Conservation (phyloP, 2,329 filamentous ascomycete genomes). For the Nannizzia gypsea region DNA sequence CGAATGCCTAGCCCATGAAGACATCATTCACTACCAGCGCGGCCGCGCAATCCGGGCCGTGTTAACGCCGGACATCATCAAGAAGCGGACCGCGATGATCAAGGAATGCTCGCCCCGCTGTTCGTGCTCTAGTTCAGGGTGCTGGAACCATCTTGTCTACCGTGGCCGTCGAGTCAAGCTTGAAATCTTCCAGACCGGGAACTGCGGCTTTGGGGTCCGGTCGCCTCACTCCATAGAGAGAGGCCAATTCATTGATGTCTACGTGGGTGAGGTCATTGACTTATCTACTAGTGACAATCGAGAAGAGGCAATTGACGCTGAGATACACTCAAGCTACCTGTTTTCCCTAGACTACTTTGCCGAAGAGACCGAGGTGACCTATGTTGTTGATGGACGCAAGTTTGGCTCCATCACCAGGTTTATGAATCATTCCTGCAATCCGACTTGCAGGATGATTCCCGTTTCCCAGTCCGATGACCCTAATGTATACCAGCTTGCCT, state of each 20-base stretch:
- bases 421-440: constrained; percentile 39
- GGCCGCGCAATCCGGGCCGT: constrained; percentile 18
- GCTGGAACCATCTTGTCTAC: constrained; percentile 34
- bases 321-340: constrained; percentile 29
- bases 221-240: constrained; percentile 27
- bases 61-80: constrained; percentile 22
- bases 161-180: constrained; percentile 29
- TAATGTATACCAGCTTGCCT: constrained; percentile 36
- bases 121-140: constrained; percentile 21
- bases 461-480: constrained; percentile 32
- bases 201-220: constrained; percentile 33
- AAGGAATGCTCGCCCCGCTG: constrained; percentile 33
- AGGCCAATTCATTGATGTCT: constrained; percentile 37
- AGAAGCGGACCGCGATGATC: constrained; percentile 25
- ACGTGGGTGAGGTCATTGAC: constrained; percentile 36
- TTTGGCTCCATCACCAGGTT: constrained; percentile 35
- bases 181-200: constrained; percentile 33
- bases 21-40: constrained; percentile 23
- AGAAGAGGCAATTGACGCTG: constrained; percentile 22
- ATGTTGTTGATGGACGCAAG: constrained; percentile 34
- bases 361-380: constrained; percentile 20
- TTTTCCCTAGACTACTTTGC: constrained; percentile 29
- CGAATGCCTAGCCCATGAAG: constrained; percentile 25
- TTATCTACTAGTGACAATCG: constrained; percentile 27
- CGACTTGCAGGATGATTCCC: constrained; percentile 35